These are phyloP conservation scores for Calonectria pseudoreteaudii DNA, from an alignment of 2,329 filamentous ascomycete species.

Conservation along the genomic window DNA sequence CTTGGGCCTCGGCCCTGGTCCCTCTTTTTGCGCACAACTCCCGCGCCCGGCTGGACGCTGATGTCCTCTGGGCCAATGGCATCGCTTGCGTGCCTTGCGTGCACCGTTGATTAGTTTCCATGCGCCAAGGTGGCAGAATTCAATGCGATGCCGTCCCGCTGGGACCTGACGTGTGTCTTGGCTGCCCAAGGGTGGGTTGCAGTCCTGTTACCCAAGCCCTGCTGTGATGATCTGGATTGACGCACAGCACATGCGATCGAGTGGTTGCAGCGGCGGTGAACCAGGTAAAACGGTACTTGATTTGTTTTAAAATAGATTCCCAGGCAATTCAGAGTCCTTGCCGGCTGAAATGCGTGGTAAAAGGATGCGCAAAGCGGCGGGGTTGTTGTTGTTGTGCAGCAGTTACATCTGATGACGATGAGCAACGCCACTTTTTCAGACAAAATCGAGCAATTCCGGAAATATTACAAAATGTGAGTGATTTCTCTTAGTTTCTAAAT, in stretches of 20 bases:
- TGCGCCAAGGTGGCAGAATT: background rate
- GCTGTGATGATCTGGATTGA: background rate
- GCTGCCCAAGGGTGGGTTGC: background rate
- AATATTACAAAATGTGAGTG: too few species aligned
- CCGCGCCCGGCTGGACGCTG: background rate
- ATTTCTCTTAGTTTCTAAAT: too few species aligned
- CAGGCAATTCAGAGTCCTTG: background rate
- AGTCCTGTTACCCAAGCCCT: background rate
- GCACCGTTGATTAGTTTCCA: background rate
- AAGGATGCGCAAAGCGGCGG: background rate
- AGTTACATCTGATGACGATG: background rate
- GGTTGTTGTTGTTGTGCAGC: background rate
- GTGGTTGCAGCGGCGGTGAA: background rate
- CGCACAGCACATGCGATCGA: background rate
- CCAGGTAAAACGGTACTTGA: background rate
- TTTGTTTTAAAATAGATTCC: background rate
- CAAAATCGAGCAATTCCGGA: too few species aligned
- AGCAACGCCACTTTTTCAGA: too few species aligned
- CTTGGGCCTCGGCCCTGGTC: background rate
- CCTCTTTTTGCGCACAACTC: background rate
- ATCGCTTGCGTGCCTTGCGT: background rate
- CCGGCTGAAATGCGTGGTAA: background rate
- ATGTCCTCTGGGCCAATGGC: background rate
- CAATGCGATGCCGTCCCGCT: background rate
- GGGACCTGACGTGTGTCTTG: slow-evolving; percentile 4